Base-by-base conservation (phyloP, 306 rosid genomes). In the Pyrus betulifolia region DNA sequence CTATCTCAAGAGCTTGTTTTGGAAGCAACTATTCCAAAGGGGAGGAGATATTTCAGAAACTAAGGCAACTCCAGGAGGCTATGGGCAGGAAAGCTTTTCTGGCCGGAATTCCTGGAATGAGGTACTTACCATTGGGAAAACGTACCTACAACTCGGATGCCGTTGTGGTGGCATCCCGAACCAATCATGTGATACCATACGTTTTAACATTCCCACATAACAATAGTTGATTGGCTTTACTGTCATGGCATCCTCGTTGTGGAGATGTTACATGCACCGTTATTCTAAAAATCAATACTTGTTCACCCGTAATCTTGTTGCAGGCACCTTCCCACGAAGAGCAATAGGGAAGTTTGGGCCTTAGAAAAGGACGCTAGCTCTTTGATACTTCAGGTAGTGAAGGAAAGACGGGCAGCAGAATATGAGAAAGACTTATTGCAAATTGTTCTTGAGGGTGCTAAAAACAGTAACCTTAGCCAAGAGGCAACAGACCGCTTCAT, bases 241-340 rank as follows among this genome's bases (percentile, higher is more conserved):
- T 17, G 6, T 46, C 18, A 46, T 46, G 52, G 2, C 18, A 46
- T 46, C 18, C 54, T 5, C 6, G 6, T 31, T 31, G 35, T 31
- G 35, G 35, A 31, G 35, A 31, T 31, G 5, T 13, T 12, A 45
- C 51, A 45, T 45, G 13, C 4, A 45, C 13, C 12, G 3, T 13
- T 12, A 45, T 45, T 11, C 51, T 45, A 45, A 3, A 45, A 45
- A 45, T 46, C 18, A 46, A 13, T 11, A 9, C 45, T 40, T 9
- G 45, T 44, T 11, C 3, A 44, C 49, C 49, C 49, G 4, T 44
- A 22, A 22, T 59, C 8, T n/a, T 35, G 49, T 44, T 79, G 31
- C 67, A 85, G 88, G 5, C 79, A 84, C 69, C 58, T 86, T 55
- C 93, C 93, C 35, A 83, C 86, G 17, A 85, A 82, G 85, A 75